Percentiles rank a stretch among this genome's conserved stretches.
phyloP scores from a whole-genome alignment of 129 eudicot genomes.

The Escallonia herrerae region DNA sequence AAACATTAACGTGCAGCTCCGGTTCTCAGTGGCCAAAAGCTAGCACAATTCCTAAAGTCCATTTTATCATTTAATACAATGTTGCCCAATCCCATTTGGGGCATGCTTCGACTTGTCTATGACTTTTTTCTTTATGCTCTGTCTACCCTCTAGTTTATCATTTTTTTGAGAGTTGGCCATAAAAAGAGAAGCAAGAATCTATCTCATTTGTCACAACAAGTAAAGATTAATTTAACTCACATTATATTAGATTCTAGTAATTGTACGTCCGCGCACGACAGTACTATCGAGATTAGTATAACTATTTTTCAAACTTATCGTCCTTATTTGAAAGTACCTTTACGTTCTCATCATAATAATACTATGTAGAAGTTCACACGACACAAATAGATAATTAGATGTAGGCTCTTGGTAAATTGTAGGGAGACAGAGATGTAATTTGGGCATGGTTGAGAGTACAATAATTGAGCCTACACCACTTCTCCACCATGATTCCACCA shows the following conservation, averaged over 20 bases:
- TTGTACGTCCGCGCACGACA: no score
- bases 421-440: neutral
- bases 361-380: neutral
- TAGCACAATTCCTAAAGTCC: neutral
- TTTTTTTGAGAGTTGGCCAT: neutral
- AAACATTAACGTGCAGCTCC: neutral
- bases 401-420: neutral
- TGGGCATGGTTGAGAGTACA: neutral
- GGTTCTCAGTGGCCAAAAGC: neutral
- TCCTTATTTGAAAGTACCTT: neutral
- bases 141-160: neutral
- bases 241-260: no score
- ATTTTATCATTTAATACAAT: neutral
- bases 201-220: no score
- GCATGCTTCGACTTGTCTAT: neutral
- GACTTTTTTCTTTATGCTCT: neutral
- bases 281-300: no score
- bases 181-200: no score
- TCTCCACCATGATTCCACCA: neutral
- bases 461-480: neutral
- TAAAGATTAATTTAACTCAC: no score
- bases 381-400: neutral
- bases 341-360: no score
- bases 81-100: neutral
- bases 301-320: no score